These are phyloP conservation scores for Botrytis cinerea DNA, from an alignment of 2,329 filamentous ascomycete species.

Conservation along the genomic window DNA sequence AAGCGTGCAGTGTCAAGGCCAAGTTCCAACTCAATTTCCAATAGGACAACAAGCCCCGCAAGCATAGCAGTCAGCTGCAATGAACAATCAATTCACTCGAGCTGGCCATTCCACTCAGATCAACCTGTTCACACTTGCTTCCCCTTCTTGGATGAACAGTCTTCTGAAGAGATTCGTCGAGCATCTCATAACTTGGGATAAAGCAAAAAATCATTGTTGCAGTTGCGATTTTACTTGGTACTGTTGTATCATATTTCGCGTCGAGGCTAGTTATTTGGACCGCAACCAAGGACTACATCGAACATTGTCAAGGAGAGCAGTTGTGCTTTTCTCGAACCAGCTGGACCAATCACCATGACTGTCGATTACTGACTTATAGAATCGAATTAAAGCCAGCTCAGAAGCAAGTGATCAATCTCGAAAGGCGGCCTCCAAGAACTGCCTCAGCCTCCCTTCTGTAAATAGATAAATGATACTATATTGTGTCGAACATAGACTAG, in stretches of 20 bases:
- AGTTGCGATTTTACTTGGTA: not conserved
- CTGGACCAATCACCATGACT: not conserved
- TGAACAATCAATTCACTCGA: not conserved
- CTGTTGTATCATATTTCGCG: not conserved
- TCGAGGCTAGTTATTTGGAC: not conserved
- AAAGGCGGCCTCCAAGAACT: not conserved
- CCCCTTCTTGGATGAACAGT: too few relatives aligned
- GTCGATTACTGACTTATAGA: not conserved
- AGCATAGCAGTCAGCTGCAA: not conserved
- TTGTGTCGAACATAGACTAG: not conserved
- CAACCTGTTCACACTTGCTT: not conserved
- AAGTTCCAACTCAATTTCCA: not conserved
- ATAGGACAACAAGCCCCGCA: not conserved
- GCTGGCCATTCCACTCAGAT: not conserved
- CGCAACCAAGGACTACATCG: not conserved
- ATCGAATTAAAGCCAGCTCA: not conserved
- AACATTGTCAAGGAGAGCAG: slow-evolving; percentile 1
- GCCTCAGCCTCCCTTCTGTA: not conserved
- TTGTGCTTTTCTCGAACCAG: not conserved
- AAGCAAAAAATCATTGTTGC: not conserved
- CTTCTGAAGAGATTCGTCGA: not conserved
- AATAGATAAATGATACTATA: not conserved
- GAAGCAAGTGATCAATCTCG: not conserved
- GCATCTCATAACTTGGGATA: not conserved
- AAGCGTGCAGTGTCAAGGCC: not conserved